Evolutionary conservation across 202 grass and related monocot species (phyloP), one percentile per base, ranked within the genome.

Genomic region (Schoenoplectus triqueter): DNA sequence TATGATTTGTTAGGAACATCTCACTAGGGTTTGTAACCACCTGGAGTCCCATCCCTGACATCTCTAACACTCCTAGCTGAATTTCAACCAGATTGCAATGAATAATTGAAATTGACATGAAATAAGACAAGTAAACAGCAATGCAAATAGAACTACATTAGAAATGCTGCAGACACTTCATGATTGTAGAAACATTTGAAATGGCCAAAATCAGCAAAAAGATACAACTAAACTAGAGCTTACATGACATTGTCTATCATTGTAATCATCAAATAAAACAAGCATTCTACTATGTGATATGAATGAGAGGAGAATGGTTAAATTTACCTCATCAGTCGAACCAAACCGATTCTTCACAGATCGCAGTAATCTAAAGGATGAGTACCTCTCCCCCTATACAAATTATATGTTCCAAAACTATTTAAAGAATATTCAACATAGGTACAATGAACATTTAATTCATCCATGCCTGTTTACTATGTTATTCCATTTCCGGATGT

Each of bases 11-110:
- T 87, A 98, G 87, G 82, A 98, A 98, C 88, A 95, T 93, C 73
- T 95, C 88, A 41, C 93, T 93, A 55, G 95, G 89, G 90, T 98
- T 93, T 70, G 90, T 21, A 86, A 98, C 95, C 86, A 89, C 78
- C 89, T 95, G 89, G 69, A 95, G 87, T 47, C 95, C 92, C 86
- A 73, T 82, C 20, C 90, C 87, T 51, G 92, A 83, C 95, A 98
- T 98, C 86, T 98, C 90, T 82, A 98, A 95, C 66, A 98, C 91
- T 77, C 95, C 95, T 76, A 98, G 89, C 95, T 98, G 91, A 84
- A 83, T 59, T 74, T 31, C 19, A 74, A 54, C 46, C 71, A 54
- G n/a, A 57, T 42, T 44, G 40, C 22, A 51, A 44, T 22, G 40
- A 14, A 84, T 42, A 20, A 10, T 69, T 57, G n/a, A 69, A 84